Evolutionary conservation across 1,139 yeast genomes (phyloP), one percentile per base, ranked within the genome.

Genomic region (Yarrowia galli): DNA sequence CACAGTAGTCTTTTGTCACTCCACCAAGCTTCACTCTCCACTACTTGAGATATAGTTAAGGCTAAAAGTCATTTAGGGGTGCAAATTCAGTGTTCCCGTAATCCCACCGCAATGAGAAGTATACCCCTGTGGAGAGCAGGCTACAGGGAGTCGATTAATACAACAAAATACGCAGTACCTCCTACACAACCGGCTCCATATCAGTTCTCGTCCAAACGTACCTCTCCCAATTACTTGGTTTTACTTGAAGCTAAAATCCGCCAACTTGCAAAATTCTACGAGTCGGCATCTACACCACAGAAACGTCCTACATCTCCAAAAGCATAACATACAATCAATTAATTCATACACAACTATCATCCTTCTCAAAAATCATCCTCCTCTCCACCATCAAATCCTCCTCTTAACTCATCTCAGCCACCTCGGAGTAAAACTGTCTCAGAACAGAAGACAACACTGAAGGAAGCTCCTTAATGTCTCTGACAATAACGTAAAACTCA

Each of bases 401-500:
- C 23, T 16, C 20, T 23, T 58, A 58, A 23, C 51, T 42, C 51
- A 61, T 25, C 63, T 76, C 77, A 7, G 87, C 87, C 67, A 85
- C 78, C 75, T 92, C 97, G 1, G 92, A 82, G 78, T 95, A 96
- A 79, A 91, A 96, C 77, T 96, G 99, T 75, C 98, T 87, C 71
- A 96, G 82, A 71, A 96, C 93, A 73, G 90, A 82, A 2, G 98
- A 87, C 71, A 96, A 83, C 89, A 96, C 92, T 74, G 89, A 92
- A 23, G 99, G 99, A 67, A 96, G 83, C 79, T 95, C 98, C 60
- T 84, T 84, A 71, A 96, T 91, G 75, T 95, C 88, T 74, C 91
- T 88, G 46, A 96, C 98, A 73, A 96, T 95, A 70, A 95, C 97
- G 75, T 93, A 96, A 77, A 90, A 95, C 75, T 96, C 98, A 79